Evolutionary conservation across 2,329 filamentous ascomycete genomes (phyloP).

Genomic region (Cryphonectria naterciae): DNA sequence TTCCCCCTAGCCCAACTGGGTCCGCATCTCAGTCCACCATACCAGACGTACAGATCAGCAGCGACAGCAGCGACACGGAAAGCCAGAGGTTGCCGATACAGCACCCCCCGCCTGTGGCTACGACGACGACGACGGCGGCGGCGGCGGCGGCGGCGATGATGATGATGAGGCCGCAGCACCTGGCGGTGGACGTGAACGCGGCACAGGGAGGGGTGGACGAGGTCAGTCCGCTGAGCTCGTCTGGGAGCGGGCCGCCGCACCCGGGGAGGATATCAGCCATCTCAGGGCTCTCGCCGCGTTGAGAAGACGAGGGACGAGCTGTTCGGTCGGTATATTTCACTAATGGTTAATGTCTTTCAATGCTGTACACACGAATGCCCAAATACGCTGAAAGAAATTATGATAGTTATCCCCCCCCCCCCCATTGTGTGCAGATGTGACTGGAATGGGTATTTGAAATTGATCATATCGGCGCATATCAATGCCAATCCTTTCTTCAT

Average conservation of each 20-base stretch:
- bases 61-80: constrained; percentile 5
- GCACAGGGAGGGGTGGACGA: constrained; percentile 11
- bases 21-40: not conserved
- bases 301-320: not conserved
- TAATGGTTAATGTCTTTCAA: constrained; percentile 3
- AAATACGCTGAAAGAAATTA: not conserved
- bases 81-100: constrained; percentile 16
- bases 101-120: constrained; percentile 1
- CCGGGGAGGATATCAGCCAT: constrained; percentile 23
- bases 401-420: not conserved
- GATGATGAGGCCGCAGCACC: constrained; percentile 6
- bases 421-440: not conserved
- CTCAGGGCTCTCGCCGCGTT: constrained; percentile 17
- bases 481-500: too few relatives aligned
- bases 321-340: not conserved
- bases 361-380: not conserved
- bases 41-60: constrained; percentile 6
- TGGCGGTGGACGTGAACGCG: not conserved
- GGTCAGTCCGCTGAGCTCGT: constrained; percentile 28
- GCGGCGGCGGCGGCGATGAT: not conserved
- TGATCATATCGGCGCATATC: not conserved
- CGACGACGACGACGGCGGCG: not conserved
- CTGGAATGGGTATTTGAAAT: not conserved
- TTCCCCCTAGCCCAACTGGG: not conserved
- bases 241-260: constrained; percentile 21